These are phyloP conservation scores for Reticulascus tulasneorum DNA, from an alignment of 2,329 filamentous ascomycete species.

Conservation along the genomic window DNA sequence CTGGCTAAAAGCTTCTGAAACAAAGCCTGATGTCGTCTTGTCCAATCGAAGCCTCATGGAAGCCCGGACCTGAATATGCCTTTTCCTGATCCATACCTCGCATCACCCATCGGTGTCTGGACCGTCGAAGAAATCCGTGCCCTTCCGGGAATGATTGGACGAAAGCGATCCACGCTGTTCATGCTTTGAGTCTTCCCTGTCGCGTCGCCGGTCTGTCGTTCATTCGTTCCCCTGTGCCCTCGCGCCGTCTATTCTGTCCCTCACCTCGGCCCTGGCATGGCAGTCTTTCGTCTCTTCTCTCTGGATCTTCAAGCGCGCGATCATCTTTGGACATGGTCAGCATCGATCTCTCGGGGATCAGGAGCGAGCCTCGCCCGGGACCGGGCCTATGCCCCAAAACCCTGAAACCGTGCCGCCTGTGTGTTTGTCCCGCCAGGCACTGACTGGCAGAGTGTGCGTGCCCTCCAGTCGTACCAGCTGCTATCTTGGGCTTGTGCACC, in stretches of 20 bases:
- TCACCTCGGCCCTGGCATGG: slow-evolving; percentile 1
- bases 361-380: not conserved
- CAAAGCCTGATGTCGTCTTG: slow-evolving; percentile 4
- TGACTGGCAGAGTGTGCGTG: slow-evolving; percentile 2
- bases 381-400: not conserved
- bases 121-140: not conserved
- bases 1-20: slow-evolving; percentile 13
- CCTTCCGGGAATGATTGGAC: slow-evolving; percentile 9
- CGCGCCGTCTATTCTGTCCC: too few species aligned
- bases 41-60: slow-evolving; percentile 10
- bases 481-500: slow-evolving; percentile 3
- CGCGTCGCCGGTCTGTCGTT: too few species aligned
- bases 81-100: slow-evolving; percentile 5
- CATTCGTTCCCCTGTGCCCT: too few species aligned
- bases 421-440: not conserved
- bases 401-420: too few species aligned
- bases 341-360: not conserved
- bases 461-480: slow-evolving; percentile 1
- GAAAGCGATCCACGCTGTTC: slow-evolving; percentile 10
- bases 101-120: slow-evolving; percentile 4
- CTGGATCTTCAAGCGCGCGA: slow-evolving; percentile 5
- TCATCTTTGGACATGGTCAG: too few species aligned
- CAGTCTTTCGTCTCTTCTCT: slow-evolving; percentile 11
- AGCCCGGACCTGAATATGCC: slow-evolving; percentile 11
- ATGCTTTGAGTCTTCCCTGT: too few species aligned